Evolutionary conservation across 768 basidiomycete species (phyloP).

Genomic region (Suillus paluster): DNA sequence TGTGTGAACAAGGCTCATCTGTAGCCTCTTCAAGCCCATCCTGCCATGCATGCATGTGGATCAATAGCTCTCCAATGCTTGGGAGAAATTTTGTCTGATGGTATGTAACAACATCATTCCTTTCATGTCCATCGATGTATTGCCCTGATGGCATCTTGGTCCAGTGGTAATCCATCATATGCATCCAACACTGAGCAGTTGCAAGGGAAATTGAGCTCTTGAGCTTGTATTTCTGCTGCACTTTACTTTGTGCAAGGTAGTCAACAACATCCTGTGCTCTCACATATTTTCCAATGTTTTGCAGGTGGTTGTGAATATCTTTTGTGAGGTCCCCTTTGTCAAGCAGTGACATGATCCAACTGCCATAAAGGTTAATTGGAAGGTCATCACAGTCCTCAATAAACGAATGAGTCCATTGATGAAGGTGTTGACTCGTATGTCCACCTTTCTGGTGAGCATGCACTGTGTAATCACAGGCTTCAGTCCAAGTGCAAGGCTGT

Average conservation of each 20-base stretch:
- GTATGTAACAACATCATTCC: constrained; percentile 34
- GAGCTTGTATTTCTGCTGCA: constrained; percentile 15
- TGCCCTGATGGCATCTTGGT: constrained; percentile 21
- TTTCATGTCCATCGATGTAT: constrained; percentile 39
- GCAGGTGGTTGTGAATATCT: not conserved
- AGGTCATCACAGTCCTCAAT: too few relatives aligned
- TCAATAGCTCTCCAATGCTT: constrained; percentile 8
- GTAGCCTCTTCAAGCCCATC: not conserved
- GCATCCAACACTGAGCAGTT: constrained; percentile 31
- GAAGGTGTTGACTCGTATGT: too few relatives aligned
- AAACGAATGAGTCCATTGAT: too few relatives aligned
- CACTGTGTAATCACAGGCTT: too few relatives aligned
- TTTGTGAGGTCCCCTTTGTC: too few relatives aligned
- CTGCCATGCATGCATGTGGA: constrained; percentile 5
- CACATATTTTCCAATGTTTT: constrained; percentile 25
- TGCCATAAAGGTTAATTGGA: too few relatives aligned
- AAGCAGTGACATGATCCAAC: too few relatives aligned
- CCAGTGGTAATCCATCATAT: constrained; percentile 27
- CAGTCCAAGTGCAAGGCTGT: too few relatives aligned
- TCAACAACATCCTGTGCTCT: constrained; percentile 26
- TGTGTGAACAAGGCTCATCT: too few relatives aligned
- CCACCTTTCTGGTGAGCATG: too few relatives aligned
- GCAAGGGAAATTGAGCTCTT: constrained; percentile 20
- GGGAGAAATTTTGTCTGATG: constrained; percentile 26
- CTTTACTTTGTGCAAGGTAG: constrained; percentile 16